Conservation (phyloP, 345 rosid genomes). For the Citrus mangshanensis region DNA sequence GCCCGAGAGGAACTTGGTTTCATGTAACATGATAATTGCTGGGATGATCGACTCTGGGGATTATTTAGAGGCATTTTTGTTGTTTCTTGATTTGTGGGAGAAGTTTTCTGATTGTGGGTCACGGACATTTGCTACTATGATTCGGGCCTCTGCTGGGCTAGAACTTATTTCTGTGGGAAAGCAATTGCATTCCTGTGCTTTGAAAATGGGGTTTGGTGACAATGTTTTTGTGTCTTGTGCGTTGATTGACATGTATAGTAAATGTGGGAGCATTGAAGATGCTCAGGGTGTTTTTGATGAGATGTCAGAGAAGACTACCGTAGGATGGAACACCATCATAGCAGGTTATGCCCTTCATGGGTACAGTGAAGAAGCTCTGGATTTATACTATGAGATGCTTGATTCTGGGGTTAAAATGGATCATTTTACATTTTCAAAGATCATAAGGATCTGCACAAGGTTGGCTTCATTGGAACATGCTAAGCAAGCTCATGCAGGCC, state of each 20-base stretch:
- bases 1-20: constrained; percentile 60
- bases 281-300: constrained; percentile 64
- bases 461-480: constrained; percentile 69
- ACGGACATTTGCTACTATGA: constrained; percentile 51
- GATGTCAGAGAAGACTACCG: constrained; percentile 77
- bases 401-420: constrained; percentile 65
- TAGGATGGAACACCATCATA: constrained; percentile 80
- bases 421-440: constrained; percentile 74
- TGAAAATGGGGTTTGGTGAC: constrained; percentile 49
- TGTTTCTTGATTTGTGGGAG: constrained; percentile 75
- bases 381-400: constrained; percentile 67
- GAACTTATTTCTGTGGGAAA: constrained; percentile 52
- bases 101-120: constrained; percentile 61
- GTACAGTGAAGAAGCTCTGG: constrained; percentile 68
- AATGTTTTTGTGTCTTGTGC: constrained; percentile 71
- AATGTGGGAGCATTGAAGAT: constrained; percentile 80
- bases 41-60: constrained; percentile 66
- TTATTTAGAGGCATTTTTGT: constrained; percentile 53
- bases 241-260: constrained; percentile 82
- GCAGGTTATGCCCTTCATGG: constrained; percentile 86
- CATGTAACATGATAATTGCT: constrained; percentile 59
- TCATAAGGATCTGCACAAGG: constrained; percentile 63
- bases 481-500: constrained; percentile 78
- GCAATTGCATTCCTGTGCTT: constrained; percentile 63
- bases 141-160: constrained; percentile 70